Evolutionary conservation across 2,329 filamentous ascomycete species (phyloP), one percentile per base, ranked within the genome.

Genomic region (Cladosporium sp.): DNA sequence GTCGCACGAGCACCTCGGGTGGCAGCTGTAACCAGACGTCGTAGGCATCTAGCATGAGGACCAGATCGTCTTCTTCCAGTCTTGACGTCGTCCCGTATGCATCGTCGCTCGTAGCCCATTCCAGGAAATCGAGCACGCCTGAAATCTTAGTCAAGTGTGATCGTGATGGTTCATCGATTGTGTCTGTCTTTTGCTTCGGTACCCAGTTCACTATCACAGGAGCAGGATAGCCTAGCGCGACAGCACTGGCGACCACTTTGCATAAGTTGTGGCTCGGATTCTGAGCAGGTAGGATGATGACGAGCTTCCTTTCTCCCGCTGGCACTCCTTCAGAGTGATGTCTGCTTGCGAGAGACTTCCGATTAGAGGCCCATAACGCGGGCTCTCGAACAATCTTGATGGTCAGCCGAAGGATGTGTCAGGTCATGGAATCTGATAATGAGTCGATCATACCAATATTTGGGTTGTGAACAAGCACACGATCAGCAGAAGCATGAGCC

Each of bases 11-110:
- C 5, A 60, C 41, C 14, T 38, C 41, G 14, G 58, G 58, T 21
- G 58, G 58, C 32, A 60, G n/a, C 24, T 60, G 58, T 10, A 60
- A 18, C 58, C 58, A 60, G 18, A 60, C 58, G 30, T 60, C 87
- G 72, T 86, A 83, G 2, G 85, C 87, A 74, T 91, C 88, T 7
- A 88, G 82, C 64, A 90, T 81, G 64, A 91, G 76, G 11, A 90
- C 83, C 15, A 91, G 77, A 73, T 91, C 89, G 2, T 74, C 73
- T 38, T 76, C 71, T 6, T n/a, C 58, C 24, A 66, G 24, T 15
- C 47, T 59, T 8, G 44, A 32, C 6, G 1, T 14, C 5, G 1
- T 14, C 5, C 54, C 49, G 14, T 32, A 30, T 4, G 28, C 47
- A 57, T 66, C 21, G 34, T 49, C 59, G 49, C 51, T 28, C 12